Percentiles rank a stretch among this genome's conserved stretches.
Evolutionary conservation across 441 rosid species (phyloP).

Genomic region (Bruguiera hainesii): DNA sequence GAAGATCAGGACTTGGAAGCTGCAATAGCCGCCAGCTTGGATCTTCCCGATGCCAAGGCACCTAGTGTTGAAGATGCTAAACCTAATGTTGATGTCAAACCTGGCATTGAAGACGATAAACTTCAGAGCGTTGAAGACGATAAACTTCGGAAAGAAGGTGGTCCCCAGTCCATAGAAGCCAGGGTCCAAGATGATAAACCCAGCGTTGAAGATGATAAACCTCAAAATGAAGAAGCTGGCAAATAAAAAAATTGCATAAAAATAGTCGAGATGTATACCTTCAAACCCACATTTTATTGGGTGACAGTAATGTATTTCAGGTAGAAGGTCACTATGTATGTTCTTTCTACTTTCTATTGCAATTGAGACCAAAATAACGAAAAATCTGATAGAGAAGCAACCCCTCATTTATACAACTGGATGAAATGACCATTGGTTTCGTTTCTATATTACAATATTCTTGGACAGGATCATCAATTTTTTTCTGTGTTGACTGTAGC

Average conservation of each 20-base stretch:
- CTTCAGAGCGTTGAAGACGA: too few species aligned
- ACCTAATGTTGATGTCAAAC: constrained; percentile 7
- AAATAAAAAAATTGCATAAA: constrained; percentile 33
- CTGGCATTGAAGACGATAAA: too few species aligned
- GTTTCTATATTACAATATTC: too few species aligned
- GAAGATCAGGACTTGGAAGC: constrained; percentile 87
- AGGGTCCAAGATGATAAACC: constrained; percentile 13
- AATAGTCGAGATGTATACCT: constrained; percentile 4
- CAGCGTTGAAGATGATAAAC: constrained; percentile 13
- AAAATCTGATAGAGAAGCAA: too few species aligned
- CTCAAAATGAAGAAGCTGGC: constrained; percentile 23
- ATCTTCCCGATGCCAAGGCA: constrained; percentile 41
- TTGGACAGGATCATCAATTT: too few species aligned
- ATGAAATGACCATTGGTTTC: too few species aligned
- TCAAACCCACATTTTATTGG: neutral
- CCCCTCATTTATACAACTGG: too few species aligned
- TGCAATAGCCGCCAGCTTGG: constrained; percentile 85
- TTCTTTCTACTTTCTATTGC: constrained; percentile 12
- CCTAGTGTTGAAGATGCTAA: constrained; percentile 28
- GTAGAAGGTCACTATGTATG: constrained; percentile 18
- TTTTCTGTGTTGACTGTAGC: too few species aligned
- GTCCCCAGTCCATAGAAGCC: neutral
- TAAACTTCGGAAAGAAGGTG: too few species aligned
- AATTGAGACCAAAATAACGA: neutral
- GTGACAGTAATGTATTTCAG: constrained; percentile 17